These are phyloP conservation scores for Populus simonii DNA, from an alignment of 345 rosid species.

Conservation along the genomic window DNA sequence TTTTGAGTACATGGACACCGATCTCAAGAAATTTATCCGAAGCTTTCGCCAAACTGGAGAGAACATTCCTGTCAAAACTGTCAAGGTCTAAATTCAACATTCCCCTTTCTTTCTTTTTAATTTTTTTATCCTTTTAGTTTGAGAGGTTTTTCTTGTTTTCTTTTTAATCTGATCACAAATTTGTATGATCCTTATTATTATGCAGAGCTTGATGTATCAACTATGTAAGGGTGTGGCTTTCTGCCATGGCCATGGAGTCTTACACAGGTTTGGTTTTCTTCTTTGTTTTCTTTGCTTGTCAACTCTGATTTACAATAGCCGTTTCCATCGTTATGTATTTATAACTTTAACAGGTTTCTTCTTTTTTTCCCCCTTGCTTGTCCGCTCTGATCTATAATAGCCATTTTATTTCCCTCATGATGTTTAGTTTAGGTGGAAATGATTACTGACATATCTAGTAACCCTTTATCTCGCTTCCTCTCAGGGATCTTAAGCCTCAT, in stretches of 20 bases:
- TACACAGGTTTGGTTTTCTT: constrained; percentile 60
- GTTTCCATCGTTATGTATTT: too few species aligned
- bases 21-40: constrained; percentile 80
- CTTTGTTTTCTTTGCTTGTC: neutral
- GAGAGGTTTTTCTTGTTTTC: neutral
- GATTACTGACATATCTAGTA: neutral
- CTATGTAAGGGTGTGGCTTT: constrained; percentile 92
- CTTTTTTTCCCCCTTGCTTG: neutral
- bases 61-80: constrained; percentile 42
- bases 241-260: constrained; percentile 92
- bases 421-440: neutral
- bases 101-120: neutral
- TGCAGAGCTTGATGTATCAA: constrained; percentile 94
- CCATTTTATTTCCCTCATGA: neutral
- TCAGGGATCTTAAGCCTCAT: constrained; percentile 96
- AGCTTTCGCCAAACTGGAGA: constrained; percentile 63
- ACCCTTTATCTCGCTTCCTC: neutral
- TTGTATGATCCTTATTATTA: neutral
- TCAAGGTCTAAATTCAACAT: constrained; percentile 41
- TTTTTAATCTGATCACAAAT: neutral
- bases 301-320: neutral
- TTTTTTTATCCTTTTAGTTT: neutral
- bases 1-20: constrained; percentile 91
- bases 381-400: too few species aligned
- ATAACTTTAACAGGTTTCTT: neutral